Evolutionary conservation across 192 early-diverging fungal species (phyloP).

Genomic region (Coemansia sp.): DNA sequence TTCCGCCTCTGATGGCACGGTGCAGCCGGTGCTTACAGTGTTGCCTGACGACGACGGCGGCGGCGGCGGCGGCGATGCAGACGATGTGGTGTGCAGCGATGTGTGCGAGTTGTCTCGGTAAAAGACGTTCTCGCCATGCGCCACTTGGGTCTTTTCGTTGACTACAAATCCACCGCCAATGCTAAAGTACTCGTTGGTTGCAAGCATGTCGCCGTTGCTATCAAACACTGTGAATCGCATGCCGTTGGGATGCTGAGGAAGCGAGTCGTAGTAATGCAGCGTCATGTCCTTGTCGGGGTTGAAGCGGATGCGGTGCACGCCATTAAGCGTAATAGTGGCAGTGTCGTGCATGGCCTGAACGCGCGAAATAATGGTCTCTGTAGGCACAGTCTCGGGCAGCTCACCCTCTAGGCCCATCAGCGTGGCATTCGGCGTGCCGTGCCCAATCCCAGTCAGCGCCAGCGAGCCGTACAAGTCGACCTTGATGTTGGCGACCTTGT

Average conservation of each 20-base stretch:
- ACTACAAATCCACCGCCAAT: slow-evolving; percentile 96
- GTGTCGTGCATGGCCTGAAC: slow-evolving; percentile 71
- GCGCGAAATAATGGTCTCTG: slow-evolving; percentile 70
- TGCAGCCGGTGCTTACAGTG: no score
- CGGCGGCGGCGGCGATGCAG: slow-evolving; percentile 1
- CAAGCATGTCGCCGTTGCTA: slow-evolving; percentile 73
- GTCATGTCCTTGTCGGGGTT: slow-evolving; percentile 77
- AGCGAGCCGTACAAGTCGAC: slow-evolving; percentile 90
- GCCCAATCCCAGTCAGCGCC: slow-evolving; percentile 90
- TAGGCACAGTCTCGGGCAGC: slow-evolving; percentile 76
- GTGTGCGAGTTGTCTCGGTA: slow-evolving; percentile 43
- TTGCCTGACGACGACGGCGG: background rate
- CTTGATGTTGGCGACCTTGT: slow-evolving; percentile 60
- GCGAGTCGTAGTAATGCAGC: slow-evolving; percentile 81
- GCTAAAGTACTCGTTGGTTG: slow-evolving; percentile 94
- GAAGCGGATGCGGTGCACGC: slow-evolving; percentile 74
- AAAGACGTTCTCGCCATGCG: slow-evolving; percentile 68
- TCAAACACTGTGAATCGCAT: slow-evolving; percentile 91
- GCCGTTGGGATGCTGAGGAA: slow-evolving; percentile 94
- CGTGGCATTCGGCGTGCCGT: slow-evolving; percentile 91
- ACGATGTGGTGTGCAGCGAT: slow-evolving; percentile 5
- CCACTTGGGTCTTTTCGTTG: slow-evolving; percentile 79
- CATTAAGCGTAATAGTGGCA: slow-evolving; percentile 68
- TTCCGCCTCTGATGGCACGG: slow-evolving; percentile 1
- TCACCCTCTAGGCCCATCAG: slow-evolving; percentile 91